Conservation (phyloP, 1,284 basidiomycete genomes). For the Papiliotrema fonsecae region DNA sequence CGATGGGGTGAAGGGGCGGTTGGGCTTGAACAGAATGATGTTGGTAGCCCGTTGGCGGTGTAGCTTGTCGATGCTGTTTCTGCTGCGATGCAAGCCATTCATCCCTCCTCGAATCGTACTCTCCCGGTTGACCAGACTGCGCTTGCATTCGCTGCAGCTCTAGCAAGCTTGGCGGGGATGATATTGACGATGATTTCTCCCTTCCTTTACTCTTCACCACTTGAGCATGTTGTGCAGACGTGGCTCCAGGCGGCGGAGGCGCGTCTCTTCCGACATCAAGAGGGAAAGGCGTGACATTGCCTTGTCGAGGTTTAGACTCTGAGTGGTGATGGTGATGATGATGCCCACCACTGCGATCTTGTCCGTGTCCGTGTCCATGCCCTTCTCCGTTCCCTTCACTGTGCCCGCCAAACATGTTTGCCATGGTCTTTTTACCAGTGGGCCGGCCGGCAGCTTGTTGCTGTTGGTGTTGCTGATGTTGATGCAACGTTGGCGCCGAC, state of each 20-base stretch:
- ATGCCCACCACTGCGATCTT: background rate
- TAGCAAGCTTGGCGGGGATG: slow-evolving; percentile 12
- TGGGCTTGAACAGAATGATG: too few relatives aligned
- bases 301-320: slow-evolving; percentile 3
- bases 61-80: too few relatives aligned
- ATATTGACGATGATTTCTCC: background rate
- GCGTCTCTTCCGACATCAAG: slow-evolving; percentile 17
- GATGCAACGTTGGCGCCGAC: background rate
- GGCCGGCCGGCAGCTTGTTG: background rate
- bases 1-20: background rate
- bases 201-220: too few relatives aligned
- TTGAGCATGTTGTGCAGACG: background rate
- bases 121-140: slow-evolving; percentile 1
- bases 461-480: background rate
- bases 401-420: background rate
- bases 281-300: slow-evolving; percentile 37
- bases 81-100: slow-evolving; percentile 8
- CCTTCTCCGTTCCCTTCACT: background rate
- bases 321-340: background rate
- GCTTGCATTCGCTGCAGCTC: slow-evolving; percentile 22
- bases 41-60: too few relatives aligned
- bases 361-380: background rate
- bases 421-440: background rate
- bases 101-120: slow-evolving; percentile 10
- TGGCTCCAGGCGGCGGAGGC: slow-evolving; percentile 5